These are phyloP conservation scores for Yarrowia osloensis DNA, from an alignment of 805 yeast species.

Conservation along the genomic window DNA sequence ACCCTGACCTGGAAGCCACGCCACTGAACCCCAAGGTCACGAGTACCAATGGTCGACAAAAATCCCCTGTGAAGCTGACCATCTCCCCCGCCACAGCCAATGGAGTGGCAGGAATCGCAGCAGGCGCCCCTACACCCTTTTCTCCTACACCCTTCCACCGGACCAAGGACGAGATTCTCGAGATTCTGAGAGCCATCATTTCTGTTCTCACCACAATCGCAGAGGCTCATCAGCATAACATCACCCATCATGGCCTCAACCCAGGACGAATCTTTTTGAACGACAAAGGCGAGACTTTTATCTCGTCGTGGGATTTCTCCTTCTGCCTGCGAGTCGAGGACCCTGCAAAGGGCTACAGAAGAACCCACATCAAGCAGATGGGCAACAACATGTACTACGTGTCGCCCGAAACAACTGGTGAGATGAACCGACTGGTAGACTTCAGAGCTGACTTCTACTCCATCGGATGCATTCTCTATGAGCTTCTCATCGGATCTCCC, in stretches of 20 bases:
- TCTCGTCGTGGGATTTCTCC: conserved; percentile 54
- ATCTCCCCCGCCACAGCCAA: conserved; percentile 23
- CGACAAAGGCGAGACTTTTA: conserved; percentile 43
- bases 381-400: conserved; percentile 50
- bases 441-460: conserved; percentile 53
- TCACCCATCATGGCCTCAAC: conserved; percentile 53
- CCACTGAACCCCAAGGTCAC: background rate
- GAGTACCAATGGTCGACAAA: background rate
- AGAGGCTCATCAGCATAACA: conserved; percentile 46
- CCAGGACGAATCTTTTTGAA: conserved; percentile 46
- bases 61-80: conserved; percentile 12
- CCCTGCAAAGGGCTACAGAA: conserved; percentile 48
- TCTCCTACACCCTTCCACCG: conserved; percentile 13
- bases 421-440: conserved; percentile 46
- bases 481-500: conserved; percentile 49
- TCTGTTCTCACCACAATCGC: conserved; percentile 38
- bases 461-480: conserved; percentile 54
- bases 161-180: conserved; percentile 35
- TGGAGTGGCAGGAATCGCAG: background rate
- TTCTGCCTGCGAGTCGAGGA: conserved; percentile 49
- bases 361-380: conserved; percentile 46
- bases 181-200: conserved; percentile 38
- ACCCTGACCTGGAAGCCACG: background rate
- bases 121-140: conserved; percentile 13
- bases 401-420: conserved; percentile 54